These are phyloP conservation scores for Hericium alpestre DNA, from an alignment of 768 basidiomycete genomes.

Conservation along the genomic window DNA sequence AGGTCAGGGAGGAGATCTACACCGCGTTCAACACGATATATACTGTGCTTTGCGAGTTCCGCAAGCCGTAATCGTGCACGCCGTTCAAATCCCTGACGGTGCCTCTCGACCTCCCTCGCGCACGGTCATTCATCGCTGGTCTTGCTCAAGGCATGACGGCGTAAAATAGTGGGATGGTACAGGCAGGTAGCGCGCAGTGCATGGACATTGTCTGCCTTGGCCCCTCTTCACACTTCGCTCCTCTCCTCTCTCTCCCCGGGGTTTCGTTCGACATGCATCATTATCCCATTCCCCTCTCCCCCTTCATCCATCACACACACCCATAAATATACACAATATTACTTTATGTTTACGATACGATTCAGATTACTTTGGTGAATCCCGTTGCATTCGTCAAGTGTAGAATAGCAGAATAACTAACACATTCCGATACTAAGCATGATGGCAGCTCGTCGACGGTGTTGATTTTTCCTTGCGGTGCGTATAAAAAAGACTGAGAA, in stretches of 20 bases:
- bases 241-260: not conserved
- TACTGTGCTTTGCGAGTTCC: constrained; percentile 92
- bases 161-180: not conserved
- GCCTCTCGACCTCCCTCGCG: not conserved
- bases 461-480: too few species aligned
- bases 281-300: not conserved
- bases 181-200: not conserved
- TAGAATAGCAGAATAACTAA: not conserved
- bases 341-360: not conserved
- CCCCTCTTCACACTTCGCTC: not conserved
- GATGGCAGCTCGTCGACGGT: too few species aligned
- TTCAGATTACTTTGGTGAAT: not conserved
- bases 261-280: not conserved
- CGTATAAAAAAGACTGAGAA: too few species aligned
- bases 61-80: constrained; percentile 50
- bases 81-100: not conserved
- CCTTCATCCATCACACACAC: not conserved
- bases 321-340: not conserved
- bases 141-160: not conserved
- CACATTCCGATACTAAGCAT: too few species aligned
- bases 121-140: not conserved
- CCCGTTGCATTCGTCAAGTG: not conserved
- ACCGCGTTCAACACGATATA: constrained; percentile 99
- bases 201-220: not conserved
- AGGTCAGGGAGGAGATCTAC: constrained; percentile 99